A percentile compares a stretch with the other conserved stretches of the same genome.
These are phyloP conservation scores for Hymenoscyphus fraxineus DNA, from an alignment of 2,329 filamentous ascomycete genomes.

Conservation along the genomic window DNA sequence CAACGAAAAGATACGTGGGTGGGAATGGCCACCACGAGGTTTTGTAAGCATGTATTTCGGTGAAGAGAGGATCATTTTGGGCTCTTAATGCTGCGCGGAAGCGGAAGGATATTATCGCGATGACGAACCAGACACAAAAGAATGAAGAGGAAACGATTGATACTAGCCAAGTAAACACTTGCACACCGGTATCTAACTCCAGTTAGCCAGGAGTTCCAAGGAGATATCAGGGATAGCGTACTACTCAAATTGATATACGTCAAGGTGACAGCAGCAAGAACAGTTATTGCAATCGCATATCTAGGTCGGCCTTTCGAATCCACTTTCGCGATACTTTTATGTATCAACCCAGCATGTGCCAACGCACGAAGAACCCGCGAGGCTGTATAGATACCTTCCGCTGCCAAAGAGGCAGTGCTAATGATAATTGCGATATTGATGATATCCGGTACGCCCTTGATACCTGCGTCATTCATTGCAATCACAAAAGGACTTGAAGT, in stretches of 20 bases:
- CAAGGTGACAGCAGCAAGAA: constrained; percentile 11
- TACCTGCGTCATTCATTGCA: constrained; percentile 18
- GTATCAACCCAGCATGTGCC: constrained; percentile 17
- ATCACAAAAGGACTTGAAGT: constrained; percentile 24
- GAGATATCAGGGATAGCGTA: background rate
- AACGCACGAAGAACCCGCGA: constrained; percentile 27
- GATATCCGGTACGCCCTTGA: constrained; percentile 19
- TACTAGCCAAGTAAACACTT: constrained; percentile 20
- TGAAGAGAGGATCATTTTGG: constrained; percentile 37
- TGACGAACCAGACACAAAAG: constrained; percentile 49
- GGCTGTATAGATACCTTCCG: constrained; percentile 25
- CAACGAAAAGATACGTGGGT: constrained; percentile 10
- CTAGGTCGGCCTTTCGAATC: constrained; percentile 15
- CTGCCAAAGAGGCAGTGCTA: constrained; percentile 13
- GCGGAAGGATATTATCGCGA: constrained; percentile 58
- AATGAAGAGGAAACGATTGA: constrained; percentile 14
- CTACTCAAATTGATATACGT: constrained; percentile 18
- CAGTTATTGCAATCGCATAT: constrained; percentile 14
- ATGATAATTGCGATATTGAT: constrained; percentile 21
- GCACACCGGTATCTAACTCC: constrained; percentile 7
- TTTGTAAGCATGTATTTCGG: constrained; percentile 13
- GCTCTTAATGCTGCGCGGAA: constrained; percentile 54
- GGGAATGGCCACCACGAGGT: constrained; percentile 15
- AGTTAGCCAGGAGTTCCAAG: background rate
- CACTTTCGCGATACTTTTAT: constrained; percentile 15